Percentiles rank a stretch among this genome's conserved stretches.
These are phyloP conservation scores for Davidsoniella virescens DNA, from an alignment of 2,329 filamentous ascomycete genomes.

Conservation along the genomic window DNA sequence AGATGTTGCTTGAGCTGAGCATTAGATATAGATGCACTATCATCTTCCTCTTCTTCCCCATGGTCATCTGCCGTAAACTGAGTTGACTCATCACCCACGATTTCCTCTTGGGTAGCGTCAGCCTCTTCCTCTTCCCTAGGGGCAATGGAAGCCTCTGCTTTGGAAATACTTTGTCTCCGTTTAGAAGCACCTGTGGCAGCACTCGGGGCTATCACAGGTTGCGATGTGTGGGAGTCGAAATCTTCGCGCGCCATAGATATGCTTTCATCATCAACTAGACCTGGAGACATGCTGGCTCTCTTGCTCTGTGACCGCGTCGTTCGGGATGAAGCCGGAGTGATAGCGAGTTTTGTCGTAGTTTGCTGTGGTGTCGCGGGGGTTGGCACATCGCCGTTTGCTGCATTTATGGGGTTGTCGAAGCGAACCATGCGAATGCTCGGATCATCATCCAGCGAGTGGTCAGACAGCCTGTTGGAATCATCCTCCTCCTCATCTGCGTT, in stretches of 20 bases:
- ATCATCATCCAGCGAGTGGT: slow-evolving; percentile 5
- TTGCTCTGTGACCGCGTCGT: slow-evolving; percentile 11
- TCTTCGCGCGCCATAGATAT: slow-evolving; percentile 1
- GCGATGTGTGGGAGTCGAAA: neutral
- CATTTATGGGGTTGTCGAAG: neutral
- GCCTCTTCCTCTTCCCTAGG: neutral
- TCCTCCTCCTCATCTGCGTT: neutral
- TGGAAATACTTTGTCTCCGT: neutral
- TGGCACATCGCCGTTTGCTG: neutral
- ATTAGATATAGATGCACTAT: slow-evolving; percentile 12
- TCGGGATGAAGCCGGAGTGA: slow-evolving; percentile 3
- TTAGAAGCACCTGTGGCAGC: neutral
- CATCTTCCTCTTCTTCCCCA: slow-evolving; percentile 16
- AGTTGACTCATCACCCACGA: neutral
- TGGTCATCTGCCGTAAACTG: neutral
- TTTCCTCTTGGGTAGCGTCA: neutral
- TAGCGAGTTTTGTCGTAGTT: neutral
- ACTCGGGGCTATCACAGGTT: no score
- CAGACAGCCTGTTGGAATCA: neutral
- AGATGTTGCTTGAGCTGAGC: slow-evolving; percentile 29
- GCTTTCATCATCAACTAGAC: slow-evolving; percentile 2
- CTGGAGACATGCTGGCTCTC: slow-evolving; percentile 9
- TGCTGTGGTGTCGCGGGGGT: neutral
- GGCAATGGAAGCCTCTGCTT: neutral
- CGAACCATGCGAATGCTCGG: slow-evolving; percentile 8